Conservation (phyloP, 495 filamentous ascomycete species). For the Annulohypoxylon nitens region DNA sequence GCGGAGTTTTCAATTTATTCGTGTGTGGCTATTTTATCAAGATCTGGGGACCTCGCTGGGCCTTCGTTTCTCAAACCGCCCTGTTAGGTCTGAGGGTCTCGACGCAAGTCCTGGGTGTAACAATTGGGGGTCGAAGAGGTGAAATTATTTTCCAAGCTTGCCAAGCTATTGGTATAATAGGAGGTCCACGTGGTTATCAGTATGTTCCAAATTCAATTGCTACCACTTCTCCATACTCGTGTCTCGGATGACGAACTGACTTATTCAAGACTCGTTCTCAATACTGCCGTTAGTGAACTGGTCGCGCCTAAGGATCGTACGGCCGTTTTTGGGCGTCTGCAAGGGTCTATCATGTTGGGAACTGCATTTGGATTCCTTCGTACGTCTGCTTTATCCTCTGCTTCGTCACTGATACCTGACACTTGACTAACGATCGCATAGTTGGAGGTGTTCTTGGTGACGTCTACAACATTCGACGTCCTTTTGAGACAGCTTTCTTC, state of each 20-base stretch:
- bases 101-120: conserved; percentile 67
- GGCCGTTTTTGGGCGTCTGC: conserved; percentile 64
- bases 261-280: conserved; percentile 60
- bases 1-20: conserved; percentile 68
- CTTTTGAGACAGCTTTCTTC: conserved; percentile 65
- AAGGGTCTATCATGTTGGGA: conserved; percentile 69
- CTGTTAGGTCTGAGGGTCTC: conserved; percentile 66
- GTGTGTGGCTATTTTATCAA: conserved; percentile 70
- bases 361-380: conserved; percentile 65
- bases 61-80: conserved; percentile 64
- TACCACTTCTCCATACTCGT: background rate
- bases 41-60: conserved; percentile 63
- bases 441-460: conserved; percentile 67
- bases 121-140: conserved; percentile 62
- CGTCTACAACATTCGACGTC: conserved; percentile 62
- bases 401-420: background rate
- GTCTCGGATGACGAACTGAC: conserved; percentile 1
- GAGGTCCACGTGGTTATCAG: conserved; percentile 69
- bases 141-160: conserved; percentile 66
- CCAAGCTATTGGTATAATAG: conserved; percentile 69
- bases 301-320: conserved; percentile 65
- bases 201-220: conserved; percentile 32
- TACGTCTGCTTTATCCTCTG: conserved; percentile 37
- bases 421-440: conserved; percentile 32
- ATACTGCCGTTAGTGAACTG: conserved; percentile 65